Evolutionary conservation across 331 rosid genomes (phyloP), one percentile per base, ranked within the genome.

Genomic region (Phaseolus coccineus): DNA sequence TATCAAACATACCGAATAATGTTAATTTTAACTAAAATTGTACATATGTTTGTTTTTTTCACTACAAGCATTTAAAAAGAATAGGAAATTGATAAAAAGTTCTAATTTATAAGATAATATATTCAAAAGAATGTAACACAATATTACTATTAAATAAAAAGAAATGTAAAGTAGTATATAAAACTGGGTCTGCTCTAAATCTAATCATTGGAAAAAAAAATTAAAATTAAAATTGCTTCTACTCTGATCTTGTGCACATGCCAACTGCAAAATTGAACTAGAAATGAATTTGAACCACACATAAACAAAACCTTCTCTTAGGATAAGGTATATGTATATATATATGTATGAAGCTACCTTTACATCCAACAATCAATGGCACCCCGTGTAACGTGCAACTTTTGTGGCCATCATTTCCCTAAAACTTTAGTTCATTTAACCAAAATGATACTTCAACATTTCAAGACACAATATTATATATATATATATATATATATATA

Each of bases 251-350:
- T 10, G 13, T 72, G 83, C 82, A 55, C 16, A 39, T 14, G 76
- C 35, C 56, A 61, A 50, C 19, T 56, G 71, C 55, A 33, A 2
- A 13, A 39, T 37, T 30, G 28, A 63, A 79, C 40, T 47, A 47
- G 11, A 73, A 77, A n/a, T 27, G 39, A 69, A 46, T 66, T 48
- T 83, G 25, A 73, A 68, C 81, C 84, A 68, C 78, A 79, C 47
- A 77, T 31, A 31, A 78, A 64, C 47, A 46, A 30, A 63, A 64
- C 56, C 71, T 71, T 77, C 11, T 30, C 13, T 35, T 53, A 63
- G 64, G 76, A 71, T 82, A 82, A 71, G 73, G 46, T 40, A 59
- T 9, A 44, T 25, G 28, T 12, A 0, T 3, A 12, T 46, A 44
- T 25, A 40, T 12, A 3, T 10, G 14, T 46, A 44, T 15, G 42